Percentiles rank a stretch among this genome's conserved stretches.
Conservation (phyloP, 148 eudicot genomes). For the Nepenthes gracilis region DNA sequence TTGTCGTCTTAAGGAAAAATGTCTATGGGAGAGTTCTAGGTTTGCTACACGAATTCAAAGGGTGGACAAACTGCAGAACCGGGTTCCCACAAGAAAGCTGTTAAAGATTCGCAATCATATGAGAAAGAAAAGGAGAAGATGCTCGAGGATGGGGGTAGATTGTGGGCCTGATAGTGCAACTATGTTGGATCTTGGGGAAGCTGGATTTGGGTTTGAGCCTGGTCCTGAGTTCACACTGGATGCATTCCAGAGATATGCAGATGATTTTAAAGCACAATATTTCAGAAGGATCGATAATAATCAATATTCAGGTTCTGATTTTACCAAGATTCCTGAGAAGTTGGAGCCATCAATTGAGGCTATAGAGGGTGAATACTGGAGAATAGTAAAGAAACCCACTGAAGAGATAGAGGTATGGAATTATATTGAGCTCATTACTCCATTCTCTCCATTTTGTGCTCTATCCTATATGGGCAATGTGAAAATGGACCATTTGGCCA, state of each 20-base stretch:
- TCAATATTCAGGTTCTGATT: slow-evolving; percentile 19
- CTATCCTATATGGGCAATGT: neutral
- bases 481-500: neutral
- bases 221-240: slow-evolving; percentile 87
- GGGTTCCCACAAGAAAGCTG: slow-evolving; percentile 44
- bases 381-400: slow-evolving; percentile 91
- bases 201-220: slow-evolving; percentile 86
- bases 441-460: neutral
- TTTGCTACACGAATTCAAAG: slow-evolving; percentile 77
- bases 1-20: slow-evolving; percentile 54
- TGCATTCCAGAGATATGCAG: slow-evolving; percentile 72
- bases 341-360: slow-evolving; percentile 60
- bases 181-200: slow-evolving; percentile 14
- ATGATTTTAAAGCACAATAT: slow-evolving; percentile 72
- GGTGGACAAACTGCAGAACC: slow-evolving; percentile 93
- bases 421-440: slow-evolving; percentile 1
- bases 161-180: slow-evolving; percentile 27
- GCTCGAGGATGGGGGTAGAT: slow-evolving; percentile 42
- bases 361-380: slow-evolving; percentile 98
- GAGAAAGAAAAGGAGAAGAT: slow-evolving; percentile 71
- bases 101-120: slow-evolving; percentile 26
- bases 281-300: slow-evolving; percentile 33
- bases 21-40: slow-evolving; percentile 65
- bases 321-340: slow-evolving; percentile 19
- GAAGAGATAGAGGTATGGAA: slow-evolving; percentile 87